Evolutionary conservation across 805 yeast genomes (phyloP).

Genomic region (Wickerhamia fluorescens): DNA sequence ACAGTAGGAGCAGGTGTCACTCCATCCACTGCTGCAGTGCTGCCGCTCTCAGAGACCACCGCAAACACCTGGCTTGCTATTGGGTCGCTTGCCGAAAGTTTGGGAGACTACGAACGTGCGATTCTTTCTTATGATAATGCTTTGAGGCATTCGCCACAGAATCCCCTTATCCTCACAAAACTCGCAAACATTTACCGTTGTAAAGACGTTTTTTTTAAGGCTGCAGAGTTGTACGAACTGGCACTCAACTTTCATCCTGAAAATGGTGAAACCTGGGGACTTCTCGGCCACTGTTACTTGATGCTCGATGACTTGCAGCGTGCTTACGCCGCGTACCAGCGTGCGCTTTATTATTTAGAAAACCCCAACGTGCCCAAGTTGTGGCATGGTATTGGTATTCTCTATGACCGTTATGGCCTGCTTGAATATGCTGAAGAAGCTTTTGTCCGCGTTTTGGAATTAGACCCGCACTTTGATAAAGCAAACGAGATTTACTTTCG

Average conservation of each 20-base stretch:
- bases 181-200: constrained; percentile 85
- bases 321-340: constrained; percentile 95
- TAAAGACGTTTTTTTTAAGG: constrained; percentile 85
- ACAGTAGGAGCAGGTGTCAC: too few species aligned
- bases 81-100: constrained; percentile 81
- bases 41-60: constrained; percentile 42
- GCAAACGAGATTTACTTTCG: constrained; percentile 95
- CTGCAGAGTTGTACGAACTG: constrained; percentile 88
- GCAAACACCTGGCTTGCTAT: constrained; percentile 85
- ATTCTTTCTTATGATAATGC: constrained; percentile 84
- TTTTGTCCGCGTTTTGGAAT: constrained; percentile 87
- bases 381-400: constrained; percentile 98
- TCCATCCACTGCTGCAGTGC: too few species aligned
- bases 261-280: constrained; percentile 96
- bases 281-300: constrained; percentile 90
- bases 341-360: constrained; percentile 83
- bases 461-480: constrained; percentile 94
- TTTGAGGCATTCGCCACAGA: constrained; percentile 76
- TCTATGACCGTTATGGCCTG: constrained; percentile 93
- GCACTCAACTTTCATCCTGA: constrained; percentile 77
- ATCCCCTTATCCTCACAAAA: constrained; percentile 77
- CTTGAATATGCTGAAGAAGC: constrained; percentile 98
- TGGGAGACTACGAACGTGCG: constrained; percentile 87
- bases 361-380: constrained; percentile 94
- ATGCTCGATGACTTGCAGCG: constrained; percentile 95